Evolutionary conservation across 345 rosid genomes (phyloP).

Genomic region (Citrus sinensis): DVS_A1.0 CM039167.1:1868001-1868500

Average conservation of each 20-base stretch:
- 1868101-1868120: background rate
- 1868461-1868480: slow-evolving; percentile 73
- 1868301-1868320: background rate
- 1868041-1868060: background rate
- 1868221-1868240: background rate
- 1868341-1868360: background rate
- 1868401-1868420: slow-evolving; percentile 82
- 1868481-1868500: slow-evolving; percentile 64
- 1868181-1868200: background rate
- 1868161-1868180: background rate
- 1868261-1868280: background rate
- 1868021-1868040: background rate
- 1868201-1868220: background rate
- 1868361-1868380: slow-evolving; percentile 55
- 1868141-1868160: background rate
- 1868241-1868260: background rate
- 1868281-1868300: background rate
- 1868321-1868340: background rate
- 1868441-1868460: slow-evolving; percentile 68
- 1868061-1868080: background rate
- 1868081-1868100: background rate
- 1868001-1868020: background rate
- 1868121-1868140: background rate
- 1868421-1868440: slow-evolving; percentile 82
- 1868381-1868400: slow-evolving; percentile 94